These are phyloP conservation scores for Chlorella sp. DNA, from an alignment of 139 green algal genomes.

Conservation along the genomic window DNA sequence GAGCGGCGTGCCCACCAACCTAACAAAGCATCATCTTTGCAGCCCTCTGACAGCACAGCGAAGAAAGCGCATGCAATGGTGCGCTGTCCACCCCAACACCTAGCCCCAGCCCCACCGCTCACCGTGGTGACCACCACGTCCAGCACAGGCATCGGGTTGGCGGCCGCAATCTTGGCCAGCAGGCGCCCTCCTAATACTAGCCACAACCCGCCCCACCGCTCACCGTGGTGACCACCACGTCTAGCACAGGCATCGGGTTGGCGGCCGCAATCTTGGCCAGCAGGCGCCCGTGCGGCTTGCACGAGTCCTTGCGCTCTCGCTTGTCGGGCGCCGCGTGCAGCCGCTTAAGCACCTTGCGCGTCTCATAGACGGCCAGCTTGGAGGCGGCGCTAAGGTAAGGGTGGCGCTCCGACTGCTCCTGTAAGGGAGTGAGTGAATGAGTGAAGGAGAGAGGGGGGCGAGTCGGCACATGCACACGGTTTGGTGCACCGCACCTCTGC, in stretches of 20 bases:
- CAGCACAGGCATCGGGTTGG: constrained; percentile 40
- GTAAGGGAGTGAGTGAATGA: background rate
- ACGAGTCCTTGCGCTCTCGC: constrained; percentile 40
- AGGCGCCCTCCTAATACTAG: no score
- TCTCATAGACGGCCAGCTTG: constrained; percentile 40
- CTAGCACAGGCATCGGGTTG: constrained; percentile 39
- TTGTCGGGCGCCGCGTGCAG: constrained; percentile 39
- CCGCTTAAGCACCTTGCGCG: constrained; percentile 36
- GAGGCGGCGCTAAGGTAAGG: constrained; percentile 35
- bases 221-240: constrained; percentile 12
- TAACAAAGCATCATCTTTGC: background rate
- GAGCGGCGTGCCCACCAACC: no score
- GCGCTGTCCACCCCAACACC: no score
- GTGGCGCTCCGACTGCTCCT: constrained; percentile 19
- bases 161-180: constrained; percentile 54
- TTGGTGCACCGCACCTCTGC: background rate
- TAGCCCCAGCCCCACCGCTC: no score
- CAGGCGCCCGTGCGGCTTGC: constrained; percentile 43
- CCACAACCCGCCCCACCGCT: no score
- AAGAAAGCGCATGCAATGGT: no score
- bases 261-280: constrained; percentile 55
- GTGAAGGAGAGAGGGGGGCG: background rate
- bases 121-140: constrained; percentile 15
- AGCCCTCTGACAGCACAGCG: background rate
- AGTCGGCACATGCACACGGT: no score